Base-by-base conservation (phyloP, 2,329 filamentous ascomycete genomes). In the Aspergillus alliaceus region DNA sequence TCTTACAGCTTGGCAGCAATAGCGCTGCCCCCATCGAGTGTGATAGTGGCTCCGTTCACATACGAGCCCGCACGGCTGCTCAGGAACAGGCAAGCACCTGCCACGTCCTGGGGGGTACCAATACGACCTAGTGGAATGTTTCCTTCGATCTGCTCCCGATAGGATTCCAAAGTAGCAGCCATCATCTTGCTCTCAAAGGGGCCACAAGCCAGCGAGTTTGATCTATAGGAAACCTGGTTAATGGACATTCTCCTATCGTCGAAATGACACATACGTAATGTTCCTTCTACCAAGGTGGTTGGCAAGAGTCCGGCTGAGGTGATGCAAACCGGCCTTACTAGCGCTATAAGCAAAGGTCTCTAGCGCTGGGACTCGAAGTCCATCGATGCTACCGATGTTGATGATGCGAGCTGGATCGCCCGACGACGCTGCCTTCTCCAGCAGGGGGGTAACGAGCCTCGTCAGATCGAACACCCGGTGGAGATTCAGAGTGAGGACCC, bases 191-290 rank as follows among this genome's bases (percentile, higher is more conserved):
- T 80, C 44, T 81, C 75, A 61, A 83, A 83, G 56, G 88, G 88
- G 3, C 89, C 89, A 59, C 88, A 90, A 6, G 89, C 89, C 55
- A 91, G 74, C 3, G 86, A 85, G 69, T 91, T 91, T 60, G 80
- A 82, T 25, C 77, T 79, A 53, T 29, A 48, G 75, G 48, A 18
- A 39, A n/a, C n/a, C 42, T 42, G 9, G 14, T 56, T 48, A 57
- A 54, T 20, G 37, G 22, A 48, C 35, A 15, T 12, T 39, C 24
- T 25, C 34, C 20, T 1, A 27, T n/a, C 22, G 15, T 20, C 11
- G 31, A 27, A 11, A 51, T 39, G 25, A 71, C 52, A 79, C 81
- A 58, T 77, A 81, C 76, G 79, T 82, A 64, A 83, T 81, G 59
- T 83, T 80, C 58, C 80, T 75, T 29, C 75, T 76, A 12, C 80